Conservation (phyloP, 1,284 basidiomycete species). For the Taiwanofungus camphoratus region DNA sequence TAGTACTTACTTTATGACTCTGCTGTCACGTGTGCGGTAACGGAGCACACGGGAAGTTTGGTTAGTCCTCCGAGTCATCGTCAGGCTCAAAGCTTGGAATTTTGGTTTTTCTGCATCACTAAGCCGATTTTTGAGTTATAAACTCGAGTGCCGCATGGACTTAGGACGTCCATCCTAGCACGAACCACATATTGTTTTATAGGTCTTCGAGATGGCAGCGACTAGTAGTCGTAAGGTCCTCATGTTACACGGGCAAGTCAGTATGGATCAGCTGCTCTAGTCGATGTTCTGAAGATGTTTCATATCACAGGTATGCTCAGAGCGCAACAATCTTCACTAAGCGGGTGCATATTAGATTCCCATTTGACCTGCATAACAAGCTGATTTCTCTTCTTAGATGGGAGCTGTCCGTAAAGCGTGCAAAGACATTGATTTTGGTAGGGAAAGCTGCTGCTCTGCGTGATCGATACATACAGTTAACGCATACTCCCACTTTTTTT, state of each 20-base stretch:
- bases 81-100: too few relatives aligned
- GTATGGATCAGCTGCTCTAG: not conserved
- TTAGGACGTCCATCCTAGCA: too few relatives aligned
- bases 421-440: slow-evolving; percentile 69
- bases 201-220: too few relatives aligned
- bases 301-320: slow-evolving; percentile 64
- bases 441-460: slow-evolving; percentile 7
- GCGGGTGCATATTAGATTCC: slow-evolving; percentile 44
- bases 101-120: too few relatives aligned
- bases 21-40: too few relatives aligned
- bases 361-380: slow-evolving; percentile 1
- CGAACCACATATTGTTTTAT: too few relatives aligned
- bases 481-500: not conserved
- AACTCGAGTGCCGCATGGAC: too few relatives aligned
- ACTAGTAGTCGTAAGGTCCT: too few relatives aligned
- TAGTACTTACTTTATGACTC: too few relatives aligned
- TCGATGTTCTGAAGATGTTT: slow-evolving; percentile 3
- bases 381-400: slow-evolving; percentile 37
- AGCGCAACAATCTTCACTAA: slow-evolving; percentile 77
- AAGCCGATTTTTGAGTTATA: too few relatives aligned
- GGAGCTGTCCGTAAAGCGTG: slow-evolving; percentile 72
- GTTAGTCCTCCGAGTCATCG: too few relatives aligned
- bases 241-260: slow-evolving; percentile 52
- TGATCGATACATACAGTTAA: not conserved
- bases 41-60: too few relatives aligned